Percentiles rank a stretch among this genome's conserved stretches.
Conservation (phyloP, 2,329 filamentous ascomycete species). For the Ophiostoma piceae region DNA sequence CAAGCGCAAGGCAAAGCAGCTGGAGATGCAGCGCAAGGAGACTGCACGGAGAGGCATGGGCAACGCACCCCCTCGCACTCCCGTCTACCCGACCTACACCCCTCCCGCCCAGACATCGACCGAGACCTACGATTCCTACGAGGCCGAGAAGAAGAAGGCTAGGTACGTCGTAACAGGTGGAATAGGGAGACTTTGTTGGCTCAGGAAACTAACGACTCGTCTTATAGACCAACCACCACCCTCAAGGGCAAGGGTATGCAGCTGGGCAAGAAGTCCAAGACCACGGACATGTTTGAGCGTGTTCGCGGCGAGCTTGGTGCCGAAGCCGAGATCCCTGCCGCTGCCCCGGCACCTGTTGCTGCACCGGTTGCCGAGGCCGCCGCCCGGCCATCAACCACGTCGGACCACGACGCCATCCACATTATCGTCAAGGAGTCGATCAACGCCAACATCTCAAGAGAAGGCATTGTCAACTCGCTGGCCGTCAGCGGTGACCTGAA, state of each 20-base stretch:
- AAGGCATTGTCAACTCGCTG: constrained; percentile 80
- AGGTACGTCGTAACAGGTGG: constrained; percentile 52
- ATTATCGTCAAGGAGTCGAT: constrained; percentile 87
- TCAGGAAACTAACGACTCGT: background rate
- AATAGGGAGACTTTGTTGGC: background rate
- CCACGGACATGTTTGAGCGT: constrained; percentile 93
- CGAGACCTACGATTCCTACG: constrained; percentile 88
- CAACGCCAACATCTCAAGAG: constrained; percentile 78
- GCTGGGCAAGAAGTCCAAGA: constrained; percentile 97
- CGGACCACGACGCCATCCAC: constrained; percentile 80
- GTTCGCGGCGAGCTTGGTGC: constrained; percentile 87
- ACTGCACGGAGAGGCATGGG: constrained; percentile 62
- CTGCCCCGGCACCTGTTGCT: constrained; percentile 48
- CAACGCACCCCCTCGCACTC: constrained; percentile 57
- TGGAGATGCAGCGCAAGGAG: constrained; percentile 98
- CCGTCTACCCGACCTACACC: constrained; percentile 84
- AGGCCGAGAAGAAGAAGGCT: constrained; percentile 94
- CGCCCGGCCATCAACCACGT: constrained; percentile 56
- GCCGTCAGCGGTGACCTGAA: constrained; percentile 89
- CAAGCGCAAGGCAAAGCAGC: constrained; percentile 96
- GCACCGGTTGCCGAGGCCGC: constrained; percentile 15
- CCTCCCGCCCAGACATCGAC: constrained; percentile 62
- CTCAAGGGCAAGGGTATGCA: constrained; percentile 98
- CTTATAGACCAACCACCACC: constrained; percentile 39
- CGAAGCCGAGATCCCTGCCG: constrained; percentile 76